Percentiles rank a stretch among this genome's conserved stretches.
phyloP scores from a whole-genome alignment of 805 yeast species.

The Lipomyces mesembrius region DNA sequence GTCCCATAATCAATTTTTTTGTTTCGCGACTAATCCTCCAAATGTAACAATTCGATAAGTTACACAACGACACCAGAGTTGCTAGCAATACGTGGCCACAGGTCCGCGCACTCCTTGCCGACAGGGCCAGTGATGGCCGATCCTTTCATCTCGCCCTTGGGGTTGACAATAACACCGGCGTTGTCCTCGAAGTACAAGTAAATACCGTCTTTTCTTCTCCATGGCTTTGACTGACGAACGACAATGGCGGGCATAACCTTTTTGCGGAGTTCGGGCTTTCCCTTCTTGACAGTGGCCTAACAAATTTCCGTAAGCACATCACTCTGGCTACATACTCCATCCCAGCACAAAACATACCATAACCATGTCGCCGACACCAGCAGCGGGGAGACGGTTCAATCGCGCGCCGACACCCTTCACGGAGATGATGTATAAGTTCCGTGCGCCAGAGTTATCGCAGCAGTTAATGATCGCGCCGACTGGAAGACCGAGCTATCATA shows the following conservation, averaged over 20 bases:
- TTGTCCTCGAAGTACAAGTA: conserved; percentile 99
- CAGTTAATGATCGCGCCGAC: conserved; percentile 99
- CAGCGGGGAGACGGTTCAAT: conserved; percentile 99
- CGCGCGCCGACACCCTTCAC: conserved; percentile 99
- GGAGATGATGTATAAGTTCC: conserved; percentile 97
- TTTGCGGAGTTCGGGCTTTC: conserved; percentile 99
- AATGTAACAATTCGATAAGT: conserved; percentile 42
- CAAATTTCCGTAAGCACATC: background rate
- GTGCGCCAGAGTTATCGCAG: conserved; percentile 99
- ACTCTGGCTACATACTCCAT: background rate
- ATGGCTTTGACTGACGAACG: conserved; percentile 98
- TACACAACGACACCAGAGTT: conserved; percentile 99
- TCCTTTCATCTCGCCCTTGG: conserved; percentile 99
- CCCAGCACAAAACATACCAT: conserved; percentile 53
- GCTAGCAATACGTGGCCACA: conserved; percentile 99
- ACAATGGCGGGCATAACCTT: conserved; percentile 99
- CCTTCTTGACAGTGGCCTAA: conserved; percentile 96
- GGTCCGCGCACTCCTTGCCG: conserved; percentile 99
- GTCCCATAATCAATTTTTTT: background rate
- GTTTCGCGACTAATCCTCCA: background rate
- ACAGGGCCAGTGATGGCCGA: conserved; percentile 99
- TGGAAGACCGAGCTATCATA: conserved; percentile 91
- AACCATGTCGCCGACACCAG: conserved; percentile 99
- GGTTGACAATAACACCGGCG: conserved; percentile 97
- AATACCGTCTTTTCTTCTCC: conserved; percentile 99